Evolutionary conservation across 805 yeast species (phyloP).

Genomic region (Ogataea dorogensis): DNA sequence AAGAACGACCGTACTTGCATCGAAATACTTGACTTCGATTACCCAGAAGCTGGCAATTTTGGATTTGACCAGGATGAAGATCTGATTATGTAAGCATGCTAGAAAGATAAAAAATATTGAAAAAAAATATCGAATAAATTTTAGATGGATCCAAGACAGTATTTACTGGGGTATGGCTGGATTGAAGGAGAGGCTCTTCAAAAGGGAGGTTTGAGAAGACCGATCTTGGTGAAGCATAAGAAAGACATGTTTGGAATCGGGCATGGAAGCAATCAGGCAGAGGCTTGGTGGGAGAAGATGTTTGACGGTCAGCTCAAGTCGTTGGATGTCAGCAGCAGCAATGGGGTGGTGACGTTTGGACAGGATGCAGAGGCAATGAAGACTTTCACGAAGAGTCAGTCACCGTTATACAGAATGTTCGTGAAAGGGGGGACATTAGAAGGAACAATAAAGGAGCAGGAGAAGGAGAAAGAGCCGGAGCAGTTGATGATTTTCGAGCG

Average conservation of each 20-base stretch:
- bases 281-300: slow-evolving; percentile 95
- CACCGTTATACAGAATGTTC: slow-evolving; percentile 83
- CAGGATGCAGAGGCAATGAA: slow-evolving; percentile 50
- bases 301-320: slow-evolving; percentile 91
- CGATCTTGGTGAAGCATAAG: slow-evolving; percentile 87
- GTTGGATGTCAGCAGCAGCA: slow-evolving; percentile 42
- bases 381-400: slow-evolving; percentile 48
- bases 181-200: slow-evolving; percentile 82
- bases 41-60: slow-evolving; percentile 20
- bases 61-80: slow-evolving; percentile 15
- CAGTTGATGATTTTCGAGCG: slow-evolving; percentile 26
- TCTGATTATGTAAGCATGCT: slow-evolving; percentile 8
- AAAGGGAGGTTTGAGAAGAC: slow-evolving; percentile 77
- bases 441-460: slow-evolving; percentile 57
- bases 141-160: slow-evolving; percentile 70
- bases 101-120: slow-evolving; percentile 3
- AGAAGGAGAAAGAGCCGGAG: slow-evolving; percentile 9
- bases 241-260: slow-evolving; percentile 91
- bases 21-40: slow-evolving; percentile 80
- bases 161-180: slow-evolving; percentile 86
- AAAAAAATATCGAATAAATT: slow-evolving; percentile 4
- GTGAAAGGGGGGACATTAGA: slow-evolving; percentile 81
- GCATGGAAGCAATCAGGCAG: slow-evolving; percentile 68
- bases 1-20: slow-evolving; percentile 63
- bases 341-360: slow-evolving; percentile 12